These are phyloP conservation scores for Filosporella fistucella DNA, from an alignment of 495 filamentous ascomycete genomes.

Conservation along the genomic window DNA sequence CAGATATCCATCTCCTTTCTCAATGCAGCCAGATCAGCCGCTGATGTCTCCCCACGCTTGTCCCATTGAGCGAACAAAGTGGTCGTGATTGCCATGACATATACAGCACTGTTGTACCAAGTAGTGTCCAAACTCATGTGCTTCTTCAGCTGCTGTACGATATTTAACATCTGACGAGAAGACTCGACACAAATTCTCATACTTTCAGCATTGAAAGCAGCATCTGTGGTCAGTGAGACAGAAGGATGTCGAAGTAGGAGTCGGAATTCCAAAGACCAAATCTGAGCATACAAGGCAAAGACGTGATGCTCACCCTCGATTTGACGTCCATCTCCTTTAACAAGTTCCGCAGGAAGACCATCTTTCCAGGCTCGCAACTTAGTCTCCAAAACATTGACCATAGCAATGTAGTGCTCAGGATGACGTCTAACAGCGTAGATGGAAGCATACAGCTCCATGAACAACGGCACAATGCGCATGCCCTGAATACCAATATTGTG, in stretches of 20 bases:
- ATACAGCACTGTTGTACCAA: conserved; percentile 70
- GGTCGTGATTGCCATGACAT: conserved; percentile 69
- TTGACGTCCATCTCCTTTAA: conserved; percentile 31
- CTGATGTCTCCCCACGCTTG: conserved; percentile 51
- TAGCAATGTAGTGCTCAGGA: conserved; percentile 54
- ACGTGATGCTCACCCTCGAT: conserved; percentile 46
- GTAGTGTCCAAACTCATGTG: conserved; percentile 71
- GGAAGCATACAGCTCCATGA: conserved; percentile 65
- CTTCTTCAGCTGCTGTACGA: conserved; percentile 52
- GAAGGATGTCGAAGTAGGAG: conserved; percentile 66
- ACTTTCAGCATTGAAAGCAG: conserved; percentile 58
- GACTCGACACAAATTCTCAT: conserved; percentile 63
- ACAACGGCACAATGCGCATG: conserved; percentile 55
- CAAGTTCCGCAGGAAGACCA: conserved; percentile 50
- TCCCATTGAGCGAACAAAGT: conserved; percentile 67
- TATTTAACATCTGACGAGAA: conserved; percentile 56
- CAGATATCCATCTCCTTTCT: conserved; percentile 64
- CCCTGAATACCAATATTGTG: conserved; percentile 60
- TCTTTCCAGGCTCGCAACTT: conserved; percentile 51
- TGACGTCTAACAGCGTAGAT: conserved; percentile 62
- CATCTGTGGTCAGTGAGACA: conserved; percentile 54
- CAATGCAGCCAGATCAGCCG: conserved; percentile 48
- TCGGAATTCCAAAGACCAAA: conserved; percentile 41
- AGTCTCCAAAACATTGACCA: conserved; percentile 57
- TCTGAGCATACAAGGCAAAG: conserved; percentile 44